These are phyloP conservation scores for Calonectria honghensis DNA, from an alignment of 2,329 filamentous ascomycete species.

Conservation along the genomic window DNA sequence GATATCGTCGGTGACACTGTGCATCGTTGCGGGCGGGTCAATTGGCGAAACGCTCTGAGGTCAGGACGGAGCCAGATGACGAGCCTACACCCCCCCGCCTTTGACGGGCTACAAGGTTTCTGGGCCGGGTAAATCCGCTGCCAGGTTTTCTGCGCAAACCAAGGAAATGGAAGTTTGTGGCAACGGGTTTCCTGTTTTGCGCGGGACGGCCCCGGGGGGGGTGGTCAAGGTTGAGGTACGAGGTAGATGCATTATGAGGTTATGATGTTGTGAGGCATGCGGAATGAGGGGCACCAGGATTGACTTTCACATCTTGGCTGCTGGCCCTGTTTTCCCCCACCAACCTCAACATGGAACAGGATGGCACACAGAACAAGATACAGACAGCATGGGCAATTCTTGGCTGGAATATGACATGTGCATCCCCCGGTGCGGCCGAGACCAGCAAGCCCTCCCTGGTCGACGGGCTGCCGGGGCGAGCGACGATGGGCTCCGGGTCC, in stretches of 20 bases:
- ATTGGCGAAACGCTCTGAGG: constrained; percentile 1
- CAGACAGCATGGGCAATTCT: constrained; percentile 5
- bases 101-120: constrained; percentile 12
- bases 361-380: background rate
- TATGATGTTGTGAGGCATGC: background rate
- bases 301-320: background rate
- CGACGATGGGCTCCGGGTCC: constrained; percentile 4
- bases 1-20: constrained; percentile 4
- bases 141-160: background rate
- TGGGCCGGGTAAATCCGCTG: constrained; percentile 22
- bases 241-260: background rate
- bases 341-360: constrained; percentile 5
- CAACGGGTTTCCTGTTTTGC: constrained; percentile 11
- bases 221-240: background rate
- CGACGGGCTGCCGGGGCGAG: constrained; percentile 4
- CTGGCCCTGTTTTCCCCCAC: background rate
- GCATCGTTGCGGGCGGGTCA: constrained; percentile 1
- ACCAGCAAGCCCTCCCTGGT: background rate
- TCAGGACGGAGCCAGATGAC: constrained; percentile 11
- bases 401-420: background rate
- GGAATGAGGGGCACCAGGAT: constrained; percentile 4
- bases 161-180: constrained; percentile 7
- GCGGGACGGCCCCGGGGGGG: background rate
- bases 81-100: background rate
- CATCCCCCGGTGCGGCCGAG: constrained; percentile 15